Evolutionary conservation across 352 stramenopile species (phyloP).

Genomic region (Blastocystis hominis): DNA sequence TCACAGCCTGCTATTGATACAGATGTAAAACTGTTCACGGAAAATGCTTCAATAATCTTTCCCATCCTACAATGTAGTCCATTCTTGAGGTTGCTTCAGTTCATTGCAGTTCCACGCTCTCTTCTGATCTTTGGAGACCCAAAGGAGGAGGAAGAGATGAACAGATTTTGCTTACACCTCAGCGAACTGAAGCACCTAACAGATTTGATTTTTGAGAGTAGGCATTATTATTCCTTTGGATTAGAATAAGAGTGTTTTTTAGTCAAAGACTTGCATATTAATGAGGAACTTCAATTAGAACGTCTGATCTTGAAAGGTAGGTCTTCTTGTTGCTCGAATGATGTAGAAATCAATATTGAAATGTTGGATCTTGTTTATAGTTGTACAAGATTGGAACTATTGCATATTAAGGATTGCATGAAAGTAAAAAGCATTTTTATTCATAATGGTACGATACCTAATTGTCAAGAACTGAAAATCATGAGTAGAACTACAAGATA

Average conservation of each 20-base stretch:
- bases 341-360: background rate
- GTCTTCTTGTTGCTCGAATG: background rate
- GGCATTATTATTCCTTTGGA: background rate
- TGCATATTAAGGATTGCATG: background rate
- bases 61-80: background rate
- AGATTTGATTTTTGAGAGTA: background rate
- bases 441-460: background rate
- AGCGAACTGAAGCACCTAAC: background rate
- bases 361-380: background rate
- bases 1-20: background rate
- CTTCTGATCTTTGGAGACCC: background rate
- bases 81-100: background rate
- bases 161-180: background rate
- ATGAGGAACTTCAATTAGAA: background rate
- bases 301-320: background rate
- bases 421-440: background rate
- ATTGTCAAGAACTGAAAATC: background rate
- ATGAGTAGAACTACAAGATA: background rate
- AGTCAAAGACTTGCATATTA: background rate
- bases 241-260: background rate
- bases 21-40: background rate
- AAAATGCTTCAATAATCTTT: background rate
- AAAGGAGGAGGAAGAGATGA: no score
- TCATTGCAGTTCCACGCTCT: background rate
- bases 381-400: background rate